These are phyloP conservation scores for Ramalina intermedia DNA, from an alignment of 495 filamentous ascomycete genomes.

Conservation along the genomic window DNA sequence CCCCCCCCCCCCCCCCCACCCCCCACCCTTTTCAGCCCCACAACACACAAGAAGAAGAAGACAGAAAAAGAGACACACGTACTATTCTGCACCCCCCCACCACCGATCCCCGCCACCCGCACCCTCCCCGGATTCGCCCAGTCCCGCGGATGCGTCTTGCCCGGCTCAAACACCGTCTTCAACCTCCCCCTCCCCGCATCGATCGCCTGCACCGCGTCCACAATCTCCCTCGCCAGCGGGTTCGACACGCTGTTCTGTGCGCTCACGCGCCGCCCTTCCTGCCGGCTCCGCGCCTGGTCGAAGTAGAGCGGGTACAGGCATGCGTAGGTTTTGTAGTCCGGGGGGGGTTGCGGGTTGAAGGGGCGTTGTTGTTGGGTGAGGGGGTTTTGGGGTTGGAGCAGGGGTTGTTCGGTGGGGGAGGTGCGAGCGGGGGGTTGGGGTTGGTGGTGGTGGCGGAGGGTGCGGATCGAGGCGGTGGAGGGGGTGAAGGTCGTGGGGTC, in stretches of 20 bases:
- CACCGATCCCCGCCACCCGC: constrained; percentile 51
- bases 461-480: constrained; percentile 19
- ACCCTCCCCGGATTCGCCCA: constrained; percentile 95
- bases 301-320: constrained; percentile 95
- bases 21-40: too few species aligned
- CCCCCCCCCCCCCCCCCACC: too few species aligned
- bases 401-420: constrained; percentile 10
- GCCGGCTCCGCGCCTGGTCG: constrained; percentile 57
- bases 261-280: constrained; percentile 65
- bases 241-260: constrained; percentile 59
- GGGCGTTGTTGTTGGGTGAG: constrained; percentile 9
- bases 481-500: constrained; percentile 26
- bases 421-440: constrained; percentile 17
- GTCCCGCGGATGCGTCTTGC: constrained; percentile 87
- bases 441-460: constrained; percentile 22
- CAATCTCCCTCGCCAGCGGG: constrained; percentile 80
- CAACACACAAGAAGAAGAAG: too few species aligned
- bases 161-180: constrained; percentile 71
- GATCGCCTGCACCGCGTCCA: constrained; percentile 61
- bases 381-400: not conserved
- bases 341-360: constrained; percentile 25
- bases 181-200: constrained; percentile 28
- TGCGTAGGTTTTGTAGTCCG: constrained; percentile 56
- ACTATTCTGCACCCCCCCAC: constrained; percentile 63
- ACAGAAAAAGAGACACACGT: constrained; percentile 14